Percentiles rank a stretch among this genome's conserved stretches.
These are phyloP conservation scores for Agrostemma githago DNA, from an alignment of 148 eudicot species.

Conservation along the genomic window DNA sequence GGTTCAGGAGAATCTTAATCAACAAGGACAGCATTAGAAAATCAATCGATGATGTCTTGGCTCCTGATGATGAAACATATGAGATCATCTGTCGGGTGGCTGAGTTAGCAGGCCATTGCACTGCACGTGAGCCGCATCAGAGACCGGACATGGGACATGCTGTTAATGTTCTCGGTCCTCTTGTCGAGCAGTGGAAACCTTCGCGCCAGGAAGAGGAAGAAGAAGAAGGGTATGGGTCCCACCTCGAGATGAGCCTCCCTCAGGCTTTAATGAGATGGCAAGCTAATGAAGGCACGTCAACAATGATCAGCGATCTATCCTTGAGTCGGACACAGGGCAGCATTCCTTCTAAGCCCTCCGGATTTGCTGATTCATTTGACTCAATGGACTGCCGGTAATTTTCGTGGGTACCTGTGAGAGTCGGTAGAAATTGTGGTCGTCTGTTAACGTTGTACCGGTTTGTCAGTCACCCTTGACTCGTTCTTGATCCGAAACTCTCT, in stretches of 20 bases:
- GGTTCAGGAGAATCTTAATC: constrained; percentile 59
- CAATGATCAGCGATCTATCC: constrained; percentile 43
- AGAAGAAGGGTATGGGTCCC: constrained; percentile 25
- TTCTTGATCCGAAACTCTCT: constrained; percentile 1
- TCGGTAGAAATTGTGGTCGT: constrained; percentile 12
- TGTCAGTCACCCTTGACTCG: background rate
- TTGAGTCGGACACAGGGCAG: constrained; percentile 40
- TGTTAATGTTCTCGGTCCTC: constrained; percentile 32
- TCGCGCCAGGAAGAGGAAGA: constrained; percentile 31
- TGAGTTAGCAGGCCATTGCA: constrained; percentile 36
- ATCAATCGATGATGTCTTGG: constrained; percentile 44
- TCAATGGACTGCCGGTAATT: constrained; percentile 47
- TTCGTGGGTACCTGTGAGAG: background rate
- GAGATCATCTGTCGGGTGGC: constrained; percentile 28
- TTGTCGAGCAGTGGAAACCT: constrained; percentile 39
- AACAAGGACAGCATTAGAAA: constrained; percentile 50
- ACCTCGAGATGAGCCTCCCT: constrained; percentile 36
- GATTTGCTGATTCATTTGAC: constrained; percentile 48
- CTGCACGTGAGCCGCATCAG: constrained; percentile 39
- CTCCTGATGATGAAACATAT: constrained; percentile 41
- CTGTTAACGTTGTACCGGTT: background rate
- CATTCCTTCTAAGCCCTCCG: constrained; percentile 50
- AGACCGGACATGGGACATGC: constrained; percentile 39
- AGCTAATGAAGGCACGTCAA: constrained; percentile 36
- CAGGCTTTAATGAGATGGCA: constrained; percentile 31